Evolutionary conservation across 2,329 filamentous ascomycete genomes (phyloP), one percentile per base, ranked within the genome.

Genomic region (Fusarium duplospermum): DNA sequence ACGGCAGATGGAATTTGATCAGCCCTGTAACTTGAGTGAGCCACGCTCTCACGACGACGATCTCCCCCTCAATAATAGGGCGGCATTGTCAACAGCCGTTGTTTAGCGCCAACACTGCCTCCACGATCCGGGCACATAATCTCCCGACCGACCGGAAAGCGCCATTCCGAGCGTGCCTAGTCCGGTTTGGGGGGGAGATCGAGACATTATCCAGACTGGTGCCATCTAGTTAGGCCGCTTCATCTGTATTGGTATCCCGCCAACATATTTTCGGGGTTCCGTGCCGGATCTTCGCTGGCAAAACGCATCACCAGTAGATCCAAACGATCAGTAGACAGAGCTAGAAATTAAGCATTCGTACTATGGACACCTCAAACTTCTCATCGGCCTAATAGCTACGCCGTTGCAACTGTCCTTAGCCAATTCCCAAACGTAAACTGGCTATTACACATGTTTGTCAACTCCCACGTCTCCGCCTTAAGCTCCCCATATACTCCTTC

Each of bases 401-500:
- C 33, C 11, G 62, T 29, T 1, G 61, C 56, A 18, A 76, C 42
- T 2, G 70, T 67, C 7, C 67, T 70, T 0, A 60, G 64, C 75
- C 74, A 78, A 1, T 42, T 61, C 0, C 89, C 88, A 69, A 90
- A 79, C 0, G 87, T 90, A 72, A 88, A 91, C 79, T 91, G 89
- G 35, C 85, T 87, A 76, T 91, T 91, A 64, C 87, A 89, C 89
- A 91, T 91, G 75, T 91, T 91, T 6, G 87, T 90, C 80, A 92
- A 80, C 80, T 92, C 90, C 90, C 90, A 92, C n/a, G 86, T 87
- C 83, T 92, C 89, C 0, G 89, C 90, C n/a, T 83, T 84, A 71
- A 90, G 76, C 67, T 82, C 79, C 0, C 84, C 86, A 38, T 80
- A 71, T 14, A 81, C 77, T 0, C 81, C 83, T 64, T 83, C 80